Conservation (phyloP, 148 eudicot species). For the Fagopyrum homotropicum region DNA sequence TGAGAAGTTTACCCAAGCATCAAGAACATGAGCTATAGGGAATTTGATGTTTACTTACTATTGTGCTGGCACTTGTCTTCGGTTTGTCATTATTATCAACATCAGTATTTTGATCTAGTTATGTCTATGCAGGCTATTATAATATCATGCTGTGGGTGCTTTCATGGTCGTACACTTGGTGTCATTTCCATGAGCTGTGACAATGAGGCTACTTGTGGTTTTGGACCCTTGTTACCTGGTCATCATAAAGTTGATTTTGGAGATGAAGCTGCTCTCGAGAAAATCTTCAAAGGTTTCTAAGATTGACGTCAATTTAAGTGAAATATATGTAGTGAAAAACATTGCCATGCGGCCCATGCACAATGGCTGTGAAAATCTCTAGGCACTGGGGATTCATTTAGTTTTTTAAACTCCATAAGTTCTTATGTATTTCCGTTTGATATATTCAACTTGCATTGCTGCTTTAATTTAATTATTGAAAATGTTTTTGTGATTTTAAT, state of each 20-base stretch:
- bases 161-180: slow-evolving; percentile 92
- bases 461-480: not conserved
- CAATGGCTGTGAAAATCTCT: not conserved
- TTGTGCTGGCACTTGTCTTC: not conserved
- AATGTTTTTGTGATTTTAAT: not conserved
- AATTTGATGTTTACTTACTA: too few species aligned
- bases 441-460: not conserved
- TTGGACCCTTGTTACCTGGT: slow-evolving; percentile 87
- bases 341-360: too few species aligned
- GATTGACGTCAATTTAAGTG: not conserved
- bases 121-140: slow-evolving; percentile 64
- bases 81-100: too few species aligned
- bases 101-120: slow-evolving; percentile 4
- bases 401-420: too few species aligned
- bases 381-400: not conserved
- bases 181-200: slow-evolving; percentile 98
- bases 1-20: too few species aligned
- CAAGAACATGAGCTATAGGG: too few species aligned
- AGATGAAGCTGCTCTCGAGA: slow-evolving; percentile 70
- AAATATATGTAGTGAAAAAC: too few species aligned
- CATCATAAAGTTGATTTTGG: slow-evolving; percentile 93
- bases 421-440: too few species aligned
- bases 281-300: slow-evolving; percentile 66
- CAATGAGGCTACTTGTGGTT: slow-evolving; percentile 92
- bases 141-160: slow-evolving; percentile 97